phyloP scores from a whole-genome alignment of 305 asterid species.

The Salvia sclarea region DNA sequence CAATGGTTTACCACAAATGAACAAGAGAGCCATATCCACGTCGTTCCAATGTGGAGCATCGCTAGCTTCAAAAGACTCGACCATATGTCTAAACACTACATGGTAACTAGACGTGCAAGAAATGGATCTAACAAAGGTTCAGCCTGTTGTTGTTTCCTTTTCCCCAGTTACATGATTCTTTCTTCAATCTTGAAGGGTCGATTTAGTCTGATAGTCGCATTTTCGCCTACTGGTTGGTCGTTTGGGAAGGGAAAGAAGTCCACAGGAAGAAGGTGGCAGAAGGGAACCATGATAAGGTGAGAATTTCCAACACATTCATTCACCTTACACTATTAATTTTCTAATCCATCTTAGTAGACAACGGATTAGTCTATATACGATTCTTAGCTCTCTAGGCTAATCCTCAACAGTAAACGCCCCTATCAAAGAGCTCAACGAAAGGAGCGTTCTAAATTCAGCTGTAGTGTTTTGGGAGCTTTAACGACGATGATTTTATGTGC shows the following conservation, averaged over 20 bases:
- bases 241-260: slow-evolving; percentile 89
- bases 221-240: slow-evolving; percentile 97
- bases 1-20: slow-evolving; percentile 81
- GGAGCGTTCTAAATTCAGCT: neutral
- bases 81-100: slow-evolving; percentile 66
- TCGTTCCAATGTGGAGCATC: slow-evolving; percentile 93
- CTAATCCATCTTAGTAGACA: no score
- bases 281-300: slow-evolving; percentile 95
- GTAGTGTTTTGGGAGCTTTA: neutral
- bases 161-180: no score
- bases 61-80: slow-evolving; percentile 86
- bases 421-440: neutral
- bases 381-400: no score
- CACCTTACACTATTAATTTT: neutral
- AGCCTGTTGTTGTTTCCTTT: slow-evolving; percentile 5
- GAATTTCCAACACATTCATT: slow-evolving; percentile 2
- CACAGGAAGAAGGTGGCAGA: slow-evolving; percentile 86
- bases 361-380: no score
- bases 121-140: neutral
- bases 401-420: neutral
- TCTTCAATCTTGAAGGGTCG: slow-evolving; percentile 50
- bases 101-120: slow-evolving; percentile 44
- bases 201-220: slow-evolving; percentile 71
- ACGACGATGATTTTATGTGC: neutral
- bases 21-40: slow-evolving; percentile 89